phyloP scores from a whole-genome alignment of 2,329 filamentous ascomycete species.

The Xylariaceae sp. region DNA sequence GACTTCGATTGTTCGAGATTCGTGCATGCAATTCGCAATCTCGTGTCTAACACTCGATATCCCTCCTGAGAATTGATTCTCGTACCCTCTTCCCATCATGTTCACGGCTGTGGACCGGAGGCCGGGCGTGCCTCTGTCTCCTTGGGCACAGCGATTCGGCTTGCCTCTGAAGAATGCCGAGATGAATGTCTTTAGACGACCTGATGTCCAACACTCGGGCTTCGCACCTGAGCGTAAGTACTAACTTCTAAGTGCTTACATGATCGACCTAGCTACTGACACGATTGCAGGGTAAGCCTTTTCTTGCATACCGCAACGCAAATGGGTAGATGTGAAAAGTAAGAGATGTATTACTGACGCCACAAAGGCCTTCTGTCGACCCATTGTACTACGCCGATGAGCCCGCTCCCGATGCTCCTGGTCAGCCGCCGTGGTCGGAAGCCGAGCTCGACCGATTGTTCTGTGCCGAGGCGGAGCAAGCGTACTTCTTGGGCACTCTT shows the following conservation, averaged over 20 bases:
- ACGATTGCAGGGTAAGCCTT: no score
- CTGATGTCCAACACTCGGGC: conserved; percentile 6
- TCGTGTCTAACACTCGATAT: no score
- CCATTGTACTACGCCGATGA: conserved; percentile 5
- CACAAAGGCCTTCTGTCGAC: conserved; percentile 4
- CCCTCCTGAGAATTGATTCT: no score
- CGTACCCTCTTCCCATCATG: no score
- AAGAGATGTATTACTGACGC: no score
- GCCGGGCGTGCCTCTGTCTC: conserved; percentile 5
- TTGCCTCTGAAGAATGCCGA: fast-evolving
- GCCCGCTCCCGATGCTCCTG: no score
- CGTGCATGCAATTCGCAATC: no score
- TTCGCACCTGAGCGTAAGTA: conserved; percentile 11
- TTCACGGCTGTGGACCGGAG: no score
- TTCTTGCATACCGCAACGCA: background rate
- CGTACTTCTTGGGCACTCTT: fast-evolving
- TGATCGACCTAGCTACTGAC: no score
- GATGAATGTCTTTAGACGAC: background rate
- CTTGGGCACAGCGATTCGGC: conserved; percentile 13
- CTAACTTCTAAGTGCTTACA: background rate
- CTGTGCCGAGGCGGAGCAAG: background rate
- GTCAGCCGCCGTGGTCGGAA: background rate
- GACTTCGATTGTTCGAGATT: no score
- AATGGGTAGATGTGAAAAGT: background rate
- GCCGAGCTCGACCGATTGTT: conserved; percentile 7